Conservation (phyloP, 257 asterid genomes). For the Solanum boliviense region DNA sequence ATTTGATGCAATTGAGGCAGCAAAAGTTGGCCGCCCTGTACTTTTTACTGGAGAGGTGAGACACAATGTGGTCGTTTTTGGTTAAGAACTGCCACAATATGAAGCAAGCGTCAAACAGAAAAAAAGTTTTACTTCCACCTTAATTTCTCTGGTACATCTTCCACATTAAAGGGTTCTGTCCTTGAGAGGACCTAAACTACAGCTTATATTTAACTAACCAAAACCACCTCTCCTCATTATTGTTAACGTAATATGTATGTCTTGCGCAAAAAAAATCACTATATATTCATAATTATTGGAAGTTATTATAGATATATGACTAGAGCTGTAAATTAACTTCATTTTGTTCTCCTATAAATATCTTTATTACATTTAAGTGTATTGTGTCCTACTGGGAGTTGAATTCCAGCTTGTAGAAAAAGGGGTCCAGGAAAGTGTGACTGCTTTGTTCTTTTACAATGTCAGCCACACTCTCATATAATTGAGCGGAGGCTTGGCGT, state of each 20-base stretch:
- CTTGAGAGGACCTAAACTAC: neutral
- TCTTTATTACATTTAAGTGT: neutral
- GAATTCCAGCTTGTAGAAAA: neutral
- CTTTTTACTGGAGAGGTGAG: conserved; percentile 89
- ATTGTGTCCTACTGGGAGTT: neutral
- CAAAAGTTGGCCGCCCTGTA: conserved; percentile 63
- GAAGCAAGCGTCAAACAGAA: neutral
- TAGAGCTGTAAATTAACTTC: neutral
- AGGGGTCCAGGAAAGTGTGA: neutral
- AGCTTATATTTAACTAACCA: neutral
- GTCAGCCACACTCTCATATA: neutral
- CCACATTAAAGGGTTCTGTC: neutral
- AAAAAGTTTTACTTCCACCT: neutral
- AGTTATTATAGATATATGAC: neutral
- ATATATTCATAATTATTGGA: neutral
- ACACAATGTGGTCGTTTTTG: neutral
- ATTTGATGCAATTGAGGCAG: conserved; percentile 71
- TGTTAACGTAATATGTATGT: neutral
- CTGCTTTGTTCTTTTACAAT: neutral
- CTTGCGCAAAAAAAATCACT: neutral
- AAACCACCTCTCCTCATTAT: neutral
- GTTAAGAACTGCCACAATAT: neutral
- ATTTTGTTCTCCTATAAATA: neutral
- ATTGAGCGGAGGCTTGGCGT: neutral
- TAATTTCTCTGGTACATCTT: neutral